These are phyloP conservation scores for Quercus agrifolia DNA, from an alignment of 306 rosid genomes.

Conservation along the genomic window DNA sequence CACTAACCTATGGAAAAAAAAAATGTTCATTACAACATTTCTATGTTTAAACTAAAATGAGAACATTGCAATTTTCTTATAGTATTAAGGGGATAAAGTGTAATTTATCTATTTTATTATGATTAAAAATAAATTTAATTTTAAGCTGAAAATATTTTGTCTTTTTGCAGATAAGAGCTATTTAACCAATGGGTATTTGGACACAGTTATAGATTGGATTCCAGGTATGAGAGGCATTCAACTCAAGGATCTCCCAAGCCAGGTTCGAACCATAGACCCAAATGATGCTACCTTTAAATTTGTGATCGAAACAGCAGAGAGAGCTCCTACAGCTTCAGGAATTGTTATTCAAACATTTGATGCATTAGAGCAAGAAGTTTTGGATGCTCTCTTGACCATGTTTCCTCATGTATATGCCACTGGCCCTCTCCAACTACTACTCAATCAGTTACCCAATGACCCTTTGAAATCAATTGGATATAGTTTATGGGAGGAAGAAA, in stretches of 20 bases:
- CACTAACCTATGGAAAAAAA: too few relatives aligned
- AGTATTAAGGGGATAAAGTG: too few relatives aligned
- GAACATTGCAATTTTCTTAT: too few relatives aligned
- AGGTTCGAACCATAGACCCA: not conserved
- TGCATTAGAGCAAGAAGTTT: slow-evolving; percentile 1
- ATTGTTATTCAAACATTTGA: slow-evolving; percentile 4
- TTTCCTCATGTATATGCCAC: not conserved
- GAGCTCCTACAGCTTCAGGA: not conserved
- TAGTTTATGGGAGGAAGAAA: slow-evolving; percentile 6
- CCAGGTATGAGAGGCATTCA: not conserved
- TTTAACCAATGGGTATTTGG: slow-evolving; percentile 8
- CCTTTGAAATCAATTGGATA: not conserved
- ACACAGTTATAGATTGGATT: slow-evolving; percentile 5
- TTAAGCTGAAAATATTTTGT: not conserved
- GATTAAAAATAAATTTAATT: too few relatives aligned
- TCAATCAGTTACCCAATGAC: not conserved
- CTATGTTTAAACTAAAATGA: too few relatives aligned
- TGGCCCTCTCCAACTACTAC: not conserved
- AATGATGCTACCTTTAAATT: not conserved
- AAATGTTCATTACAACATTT: too few relatives aligned
- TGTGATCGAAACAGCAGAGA: not conserved
- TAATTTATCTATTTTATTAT: not conserved
- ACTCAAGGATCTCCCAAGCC: not conserved
- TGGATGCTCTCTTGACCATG: not conserved
- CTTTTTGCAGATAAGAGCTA: slow-evolving; percentile 3